phyloP scores from a whole-genome alignment of 805 yeast genomes.

The Debaryomyces prosopidis region DNA sequence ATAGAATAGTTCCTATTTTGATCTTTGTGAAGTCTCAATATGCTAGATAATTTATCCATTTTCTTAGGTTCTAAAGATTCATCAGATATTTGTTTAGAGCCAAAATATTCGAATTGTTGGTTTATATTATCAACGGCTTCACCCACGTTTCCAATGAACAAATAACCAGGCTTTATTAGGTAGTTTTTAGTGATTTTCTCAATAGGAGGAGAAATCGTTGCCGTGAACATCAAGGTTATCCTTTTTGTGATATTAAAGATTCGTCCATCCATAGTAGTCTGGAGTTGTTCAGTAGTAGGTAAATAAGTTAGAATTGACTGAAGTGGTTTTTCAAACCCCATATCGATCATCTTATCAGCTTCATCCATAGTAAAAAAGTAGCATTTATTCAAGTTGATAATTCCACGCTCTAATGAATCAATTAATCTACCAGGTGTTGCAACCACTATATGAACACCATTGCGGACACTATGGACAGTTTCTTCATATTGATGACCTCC shows the following conservation, averaged over 20 bases:
- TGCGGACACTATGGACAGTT: conserved; percentile 57
- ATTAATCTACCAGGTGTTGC: conserved; percentile 94
- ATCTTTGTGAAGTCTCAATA: conserved; percentile 46
- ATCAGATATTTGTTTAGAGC: conserved; percentile 20
- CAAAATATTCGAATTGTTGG: conserved; percentile 56
- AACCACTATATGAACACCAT: conserved; percentile 75
- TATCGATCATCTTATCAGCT: conserved; percentile 93
- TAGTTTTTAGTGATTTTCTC: conserved; percentile 67
- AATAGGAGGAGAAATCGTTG: conserved; percentile 81
- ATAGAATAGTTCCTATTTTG: conserved; percentile 33
- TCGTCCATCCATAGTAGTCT: conserved; percentile 28
- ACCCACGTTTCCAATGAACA: conserved; percentile 68
- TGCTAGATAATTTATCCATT: conserved; percentile 40
- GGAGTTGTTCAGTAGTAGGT: conserved; percentile 38
- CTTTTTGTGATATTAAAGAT: conserved; percentile 41
- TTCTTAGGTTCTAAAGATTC: conserved; percentile 33
- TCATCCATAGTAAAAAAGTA: conserved; percentile 82
- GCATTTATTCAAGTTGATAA: conserved; percentile 60
- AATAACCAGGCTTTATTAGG: conserved; percentile 58
- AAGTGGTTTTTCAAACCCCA: conserved; percentile 88
- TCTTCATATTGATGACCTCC: conserved; percentile 90
- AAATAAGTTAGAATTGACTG: conserved; percentile 55
- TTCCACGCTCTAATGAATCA: conserved; percentile 73
- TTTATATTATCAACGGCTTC: conserved; percentile 66
- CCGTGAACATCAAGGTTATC: conserved; percentile 89